Base-by-base conservation (phyloP, 768 basidiomycete genomes). In the Rhizopogon salebrosus region DNA sequence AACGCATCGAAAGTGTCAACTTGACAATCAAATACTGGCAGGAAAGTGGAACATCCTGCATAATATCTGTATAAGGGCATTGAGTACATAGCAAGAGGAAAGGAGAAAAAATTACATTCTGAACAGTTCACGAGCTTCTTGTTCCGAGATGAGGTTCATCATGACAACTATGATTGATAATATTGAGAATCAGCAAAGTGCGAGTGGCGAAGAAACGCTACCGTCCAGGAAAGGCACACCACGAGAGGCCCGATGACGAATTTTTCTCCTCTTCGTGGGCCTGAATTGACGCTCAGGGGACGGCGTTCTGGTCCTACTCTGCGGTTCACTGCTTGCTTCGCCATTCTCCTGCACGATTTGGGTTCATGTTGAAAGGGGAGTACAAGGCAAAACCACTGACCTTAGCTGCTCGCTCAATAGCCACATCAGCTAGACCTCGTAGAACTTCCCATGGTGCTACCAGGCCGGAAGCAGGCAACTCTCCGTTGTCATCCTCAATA, bases 381-480 rank as follows among this genome's bases (percentile, higher is more conserved):
- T 39, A 13, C 39, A 3, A 16, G 29, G 4, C 8, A 37, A 20
- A 20, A 26, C 46, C 34, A 65, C 74, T 51, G 64, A 86, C 89
- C 78, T 87, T 87, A 49, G 83, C 84, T 56, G 87, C 89, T 49
- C 86, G 78, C 65, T 89, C 82, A 53, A 83, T 84, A 34, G 89
- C 89, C 27, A 89, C 88, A 71, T 89, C 87, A 35, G 89, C 89
- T 54, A 92, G 69, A 42, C 87, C 86, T 57, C 88, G 76, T 48
- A 92, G 74, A 38, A 92, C 90, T 70, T 91, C 89, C 84, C 88
- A 89, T 46, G 92, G 92, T 8, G 90, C 91, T 50, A 91, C 83
- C 42, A 93, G 79, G 43, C 92, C 89, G 37, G 79, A 80, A 35
- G 87, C 86, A 1, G 92, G 91, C 13, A 93, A 70, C 64, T 87